Conservation (phyloP, 2,329 filamentous ascomycete genomes). For the Fusarium temperatum region DNA sequence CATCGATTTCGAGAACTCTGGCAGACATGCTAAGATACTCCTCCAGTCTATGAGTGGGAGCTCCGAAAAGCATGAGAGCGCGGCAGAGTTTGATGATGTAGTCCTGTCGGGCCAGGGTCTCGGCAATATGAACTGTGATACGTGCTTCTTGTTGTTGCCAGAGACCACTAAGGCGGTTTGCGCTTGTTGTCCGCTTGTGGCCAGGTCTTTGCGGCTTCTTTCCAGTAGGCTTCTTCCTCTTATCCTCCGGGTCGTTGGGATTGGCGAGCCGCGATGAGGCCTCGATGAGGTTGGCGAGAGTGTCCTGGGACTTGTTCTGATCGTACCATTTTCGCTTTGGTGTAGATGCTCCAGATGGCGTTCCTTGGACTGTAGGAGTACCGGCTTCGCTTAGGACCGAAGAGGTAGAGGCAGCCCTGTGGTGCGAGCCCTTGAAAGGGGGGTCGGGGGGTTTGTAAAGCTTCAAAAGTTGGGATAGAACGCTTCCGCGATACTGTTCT, state of each 20-base stretch:
- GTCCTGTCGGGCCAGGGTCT: slow-evolving; percentile 78
- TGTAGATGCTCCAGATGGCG: slow-evolving; percentile 51
- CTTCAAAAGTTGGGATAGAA: slow-evolving; percentile 57
- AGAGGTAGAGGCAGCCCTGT: slow-evolving; percentile 35
- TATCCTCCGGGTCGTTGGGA: slow-evolving; percentile 36
- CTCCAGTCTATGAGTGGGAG: slow-evolving; percentile 88
- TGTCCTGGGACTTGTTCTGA: slow-evolving; percentile 57
- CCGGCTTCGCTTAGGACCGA: slow-evolving; percentile 44
- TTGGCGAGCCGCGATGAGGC: slow-evolving; percentile 56
- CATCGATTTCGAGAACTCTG: slow-evolving; percentile 83
- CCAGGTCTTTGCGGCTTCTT: slow-evolving; percentile 46
- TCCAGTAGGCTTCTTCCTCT: slow-evolving; percentile 29
- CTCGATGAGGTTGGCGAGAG: slow-evolving; percentile 56
- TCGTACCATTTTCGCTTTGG: slow-evolving; percentile 60
- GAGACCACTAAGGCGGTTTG: slow-evolving; percentile 49
- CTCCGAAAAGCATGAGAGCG: slow-evolving; percentile 86
- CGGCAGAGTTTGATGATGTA: slow-evolving; percentile 87
- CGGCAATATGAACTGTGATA: slow-evolving; percentile 63
- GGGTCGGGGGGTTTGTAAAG: slow-evolving; percentile 54
- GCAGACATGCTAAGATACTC: slow-evolving; percentile 90
- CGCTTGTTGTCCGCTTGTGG: slow-evolving; percentile 50
- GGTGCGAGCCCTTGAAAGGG: slow-evolving; percentile 30
- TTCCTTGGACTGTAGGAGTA: slow-evolving; percentile 50
- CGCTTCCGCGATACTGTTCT: slow-evolving; percentile 54
- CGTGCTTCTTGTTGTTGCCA: slow-evolving; percentile 56